Conservation (phyloP, 164 flowering plant genomes). For the Saururus chinensis region DNA sequence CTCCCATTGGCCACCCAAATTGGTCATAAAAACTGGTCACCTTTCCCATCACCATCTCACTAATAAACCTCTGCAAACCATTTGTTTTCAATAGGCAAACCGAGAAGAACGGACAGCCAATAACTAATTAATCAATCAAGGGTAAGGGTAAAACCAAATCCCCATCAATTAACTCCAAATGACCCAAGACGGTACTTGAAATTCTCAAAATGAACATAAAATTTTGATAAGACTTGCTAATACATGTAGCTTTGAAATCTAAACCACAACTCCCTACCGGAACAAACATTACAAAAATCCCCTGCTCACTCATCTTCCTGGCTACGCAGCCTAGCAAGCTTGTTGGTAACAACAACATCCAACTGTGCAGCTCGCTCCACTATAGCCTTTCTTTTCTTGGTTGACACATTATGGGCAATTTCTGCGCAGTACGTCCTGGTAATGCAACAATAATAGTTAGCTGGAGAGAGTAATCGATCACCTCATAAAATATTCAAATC, state of each 20-base stretch:
- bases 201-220: background rate
- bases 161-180: background rate
- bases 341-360: conserved; percentile 74
- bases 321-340: conserved; percentile 71
- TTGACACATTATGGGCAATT: conserved; percentile 62
- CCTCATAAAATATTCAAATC: background rate
- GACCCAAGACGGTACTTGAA: background rate
- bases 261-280: too few relatives aligned
- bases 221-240: background rate
- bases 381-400: conserved; percentile 56
- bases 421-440: conserved; percentile 63
- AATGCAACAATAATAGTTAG: too few relatives aligned
- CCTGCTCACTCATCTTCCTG: conserved; percentile 60
- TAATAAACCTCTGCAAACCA: too few relatives aligned
- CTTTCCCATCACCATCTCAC: too few relatives aligned
- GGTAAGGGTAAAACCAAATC: too few relatives aligned
- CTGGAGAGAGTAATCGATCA: background rate
- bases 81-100: too few relatives aligned
- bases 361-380: conserved; percentile 73
- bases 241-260: background rate
- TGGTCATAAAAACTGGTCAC: too few relatives aligned
- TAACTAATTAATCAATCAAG: too few relatives aligned
- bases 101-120: too few relatives aligned
- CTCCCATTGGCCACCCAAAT: too few relatives aligned
- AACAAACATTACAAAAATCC: background rate